Evolutionary conservation across 1,139 yeast genomes (phyloP).

Genomic region (Taphrina deformans): DNA sequence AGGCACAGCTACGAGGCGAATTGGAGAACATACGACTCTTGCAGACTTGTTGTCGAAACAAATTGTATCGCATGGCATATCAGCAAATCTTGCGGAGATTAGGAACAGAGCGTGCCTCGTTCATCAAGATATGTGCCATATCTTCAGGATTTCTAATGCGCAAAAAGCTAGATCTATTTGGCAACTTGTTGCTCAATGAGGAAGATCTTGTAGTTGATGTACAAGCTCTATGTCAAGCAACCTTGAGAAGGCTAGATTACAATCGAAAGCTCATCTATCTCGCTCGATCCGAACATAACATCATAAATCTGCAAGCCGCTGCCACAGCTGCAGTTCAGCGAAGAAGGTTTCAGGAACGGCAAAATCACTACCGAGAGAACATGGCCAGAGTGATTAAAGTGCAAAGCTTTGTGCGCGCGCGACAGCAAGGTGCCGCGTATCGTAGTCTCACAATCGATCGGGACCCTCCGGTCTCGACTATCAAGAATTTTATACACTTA

Average conservation of each 20-base stretch:
- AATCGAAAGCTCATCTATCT: constrained; percentile 2
- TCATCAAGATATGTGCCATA: constrained; percentile 28
- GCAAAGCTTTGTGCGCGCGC: constrained; percentile 72
- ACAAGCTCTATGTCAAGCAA: constrained; percentile 24
- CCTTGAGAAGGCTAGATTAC: constrained; percentile 43
- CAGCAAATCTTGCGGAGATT: not conserved
- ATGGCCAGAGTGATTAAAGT: constrained; percentile 62
- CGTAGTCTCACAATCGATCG: constrained; percentile 64
- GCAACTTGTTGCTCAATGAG: constrained; percentile 32
- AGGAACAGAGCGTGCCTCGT: not conserved
- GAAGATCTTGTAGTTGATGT: constrained; percentile 20
- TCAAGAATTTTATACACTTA: constrained; percentile 73
- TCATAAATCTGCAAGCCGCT: constrained; percentile 45
- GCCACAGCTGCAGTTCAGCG: constrained; percentile 36
- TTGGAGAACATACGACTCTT: not conserved
- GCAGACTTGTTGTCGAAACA: constrained; percentile 47
- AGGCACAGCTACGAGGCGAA: not conserved
- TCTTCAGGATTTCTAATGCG: constrained; percentile 37
- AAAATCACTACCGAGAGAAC: constrained; percentile 58
- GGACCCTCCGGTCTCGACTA: constrained; percentile 76
- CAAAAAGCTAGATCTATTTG: constrained; percentile 19
- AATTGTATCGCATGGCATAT: constrained; percentile 11
- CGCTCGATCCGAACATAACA: constrained; percentile 42
- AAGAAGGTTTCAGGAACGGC: constrained; percentile 41
- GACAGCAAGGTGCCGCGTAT: constrained; percentile 71